Conservation (phyloP, 768 basidiomycete species). For the Mycena filopes region DNA sequence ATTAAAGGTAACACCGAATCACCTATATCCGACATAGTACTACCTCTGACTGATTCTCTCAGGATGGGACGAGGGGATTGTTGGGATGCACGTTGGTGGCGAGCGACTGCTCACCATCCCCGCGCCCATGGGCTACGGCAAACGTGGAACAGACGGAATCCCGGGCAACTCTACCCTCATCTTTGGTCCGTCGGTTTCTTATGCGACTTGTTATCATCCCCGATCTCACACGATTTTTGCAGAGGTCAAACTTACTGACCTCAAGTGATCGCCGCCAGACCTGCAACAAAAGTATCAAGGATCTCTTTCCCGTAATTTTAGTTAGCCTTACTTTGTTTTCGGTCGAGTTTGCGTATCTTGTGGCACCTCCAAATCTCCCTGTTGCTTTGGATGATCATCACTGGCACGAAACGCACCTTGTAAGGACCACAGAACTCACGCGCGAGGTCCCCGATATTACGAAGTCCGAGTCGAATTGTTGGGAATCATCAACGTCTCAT, state of each 20-base stretch:
- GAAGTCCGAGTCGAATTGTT: too few relatives aligned
- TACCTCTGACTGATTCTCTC: conserved; percentile 12
- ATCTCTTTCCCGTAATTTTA: conserved; percentile 29
- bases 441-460: too few relatives aligned
- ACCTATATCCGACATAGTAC: not conserved
- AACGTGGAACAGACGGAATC: conserved; percentile 64
- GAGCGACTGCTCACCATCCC: conserved; percentile 87
- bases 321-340: conserved; percentile 26
- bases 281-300: conserved; percentile 31
- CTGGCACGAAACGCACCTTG: too few relatives aligned
- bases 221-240: conserved; percentile 3
- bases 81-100: conserved; percentile 91
- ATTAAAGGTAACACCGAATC: conserved; percentile 77
- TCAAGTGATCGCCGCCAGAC: conserved; percentile 58
- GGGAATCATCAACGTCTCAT: too few relatives aligned
- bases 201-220: not conserved
- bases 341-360: conserved; percentile 5
- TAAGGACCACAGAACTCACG: too few relatives aligned
- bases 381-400: too few relatives aligned
- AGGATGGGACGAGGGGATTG: conserved; percentile 94
- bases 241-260: conserved; percentile 80
- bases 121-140: conserved; percentile 78
- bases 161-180: conserved; percentile 83
- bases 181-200: conserved; percentile 68
- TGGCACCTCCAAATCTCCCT: too few relatives aligned